Evolutionary conservation across 1,139 yeast genomes (phyloP), one percentile per base, ranked within the genome.

Genomic region (Saccharomyces hybrid): DNA sequence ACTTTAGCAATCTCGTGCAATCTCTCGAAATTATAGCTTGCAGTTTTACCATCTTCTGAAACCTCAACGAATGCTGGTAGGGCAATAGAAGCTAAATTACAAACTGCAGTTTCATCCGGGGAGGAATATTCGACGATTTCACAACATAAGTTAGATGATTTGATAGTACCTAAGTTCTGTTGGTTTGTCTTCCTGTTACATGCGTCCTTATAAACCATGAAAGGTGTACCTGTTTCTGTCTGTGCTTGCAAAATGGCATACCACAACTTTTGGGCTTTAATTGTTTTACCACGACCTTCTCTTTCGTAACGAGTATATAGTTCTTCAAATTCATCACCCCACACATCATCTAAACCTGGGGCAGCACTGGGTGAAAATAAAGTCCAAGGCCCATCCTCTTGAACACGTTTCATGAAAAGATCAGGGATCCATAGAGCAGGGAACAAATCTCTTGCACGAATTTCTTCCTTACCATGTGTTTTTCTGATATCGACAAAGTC

Each of bases 351-450:
- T 62, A 88, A 79, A 47, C 96, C 95, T 47, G 90, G 90, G 57
- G 93, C 93, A 71, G 86, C 93, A 71, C 85, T 84, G 55, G 96
- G 96, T 64, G 95, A 86, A 76, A 88, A 86, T 60, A 89, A 75
- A 46, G 93, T 83, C 96, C 96, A 88, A 28, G 84, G 84, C 52
- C 76, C 85, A 67, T 88, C 83, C 53, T 75, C 76, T 73, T 87
- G 88, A 57, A 88, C 96, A 66, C 95, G 82, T 74, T 85, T 80
- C 96, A 88, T 88, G 74, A 88, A 88, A 69, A 89, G 75, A 71
- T 88, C 96, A 8, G 96, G 88, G 60, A 88, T 82, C 96, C 96
- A 88, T 60, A 88, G 78, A n/a, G 95, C 96, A 64, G 88, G 84
- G 78, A 88, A 89, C 68, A 88, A 76, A 69, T 88, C 96, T 70